Percentiles rank a stretch among this genome's conserved stretches.
Conservation (phyloP, 139 green algal genomes). For the Mesostigma viride region DNA sequence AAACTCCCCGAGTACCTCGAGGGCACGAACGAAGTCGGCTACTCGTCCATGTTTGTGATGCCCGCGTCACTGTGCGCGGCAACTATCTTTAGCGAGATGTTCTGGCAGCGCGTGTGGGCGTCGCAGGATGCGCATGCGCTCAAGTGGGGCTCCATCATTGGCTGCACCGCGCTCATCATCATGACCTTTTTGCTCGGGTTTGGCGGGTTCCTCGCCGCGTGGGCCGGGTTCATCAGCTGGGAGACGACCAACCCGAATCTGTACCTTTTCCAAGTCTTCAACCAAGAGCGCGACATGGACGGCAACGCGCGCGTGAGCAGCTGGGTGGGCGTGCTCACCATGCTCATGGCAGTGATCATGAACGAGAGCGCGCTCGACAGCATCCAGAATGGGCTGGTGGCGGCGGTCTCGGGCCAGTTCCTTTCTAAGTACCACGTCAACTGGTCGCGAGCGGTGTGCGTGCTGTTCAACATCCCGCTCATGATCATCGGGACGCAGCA, state of each 20-base stretch:
- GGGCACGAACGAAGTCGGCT: slow-evolving; percentile 37
- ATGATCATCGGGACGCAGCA: no score
- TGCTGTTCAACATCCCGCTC: no score
- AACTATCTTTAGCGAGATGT: slow-evolving; percentile 48
- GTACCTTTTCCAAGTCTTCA: neutral
- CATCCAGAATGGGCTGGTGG: neutral
- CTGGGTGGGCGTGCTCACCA: neutral
- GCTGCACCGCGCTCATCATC: slow-evolving; percentile 8
- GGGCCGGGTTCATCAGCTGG: slow-evolving; percentile 19
- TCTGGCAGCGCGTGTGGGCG: slow-evolving; percentile 21
- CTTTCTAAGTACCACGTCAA: no score
- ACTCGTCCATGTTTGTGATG: slow-evolving; percentile 55
- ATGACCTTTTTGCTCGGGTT: slow-evolving; percentile 45
- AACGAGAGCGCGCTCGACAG: neutral
- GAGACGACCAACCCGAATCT: neutral
- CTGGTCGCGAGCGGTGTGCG: no score
- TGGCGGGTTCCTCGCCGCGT: slow-evolving; percentile 56
- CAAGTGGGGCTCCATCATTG: slow-evolving; percentile 13
- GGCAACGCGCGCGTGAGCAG: neutral
- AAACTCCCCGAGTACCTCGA: slow-evolving; percentile 36
- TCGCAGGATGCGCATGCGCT: slow-evolving; percentile 18
- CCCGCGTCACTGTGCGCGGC: slow-evolving; percentile 51
- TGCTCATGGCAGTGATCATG: neutral
- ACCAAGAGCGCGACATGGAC: neutral
- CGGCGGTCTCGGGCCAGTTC: neutral